Conservation (phyloP, 2,329 filamentous ascomycete species). For the Leptographium flavum region DNA sequence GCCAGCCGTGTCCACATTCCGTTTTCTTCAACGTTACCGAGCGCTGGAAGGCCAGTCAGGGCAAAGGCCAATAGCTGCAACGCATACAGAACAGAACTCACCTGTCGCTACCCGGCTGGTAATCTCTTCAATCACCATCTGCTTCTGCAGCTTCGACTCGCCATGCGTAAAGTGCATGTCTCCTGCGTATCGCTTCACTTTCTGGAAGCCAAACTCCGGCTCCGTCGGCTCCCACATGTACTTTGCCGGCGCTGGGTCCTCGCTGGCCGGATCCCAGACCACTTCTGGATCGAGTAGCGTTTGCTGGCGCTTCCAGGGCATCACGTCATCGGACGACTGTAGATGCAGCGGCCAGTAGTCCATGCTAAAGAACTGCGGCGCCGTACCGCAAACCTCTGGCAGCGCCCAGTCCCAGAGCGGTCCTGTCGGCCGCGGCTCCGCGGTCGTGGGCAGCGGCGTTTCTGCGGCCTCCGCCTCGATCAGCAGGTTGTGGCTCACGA, state of each 20-base stretch:
- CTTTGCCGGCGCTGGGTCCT: constrained; percentile 13
- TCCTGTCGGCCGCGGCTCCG: constrained; percentile 9
- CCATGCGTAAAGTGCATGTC: constrained; percentile 21
- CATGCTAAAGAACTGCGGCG: constrained; percentile 26
- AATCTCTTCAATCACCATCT: constrained; percentile 12
- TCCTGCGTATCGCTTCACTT: constrained; percentile 15
- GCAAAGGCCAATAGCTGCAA: no score
- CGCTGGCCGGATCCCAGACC: constrained; percentile 15
- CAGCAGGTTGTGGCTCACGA: constrained; percentile 25
- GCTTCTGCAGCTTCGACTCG: constrained; percentile 23
- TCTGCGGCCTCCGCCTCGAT: constrained; percentile 28
- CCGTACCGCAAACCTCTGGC: constrained; percentile 11
- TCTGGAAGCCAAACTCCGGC: constrained; percentile 11
- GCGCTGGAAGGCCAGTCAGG: no score
- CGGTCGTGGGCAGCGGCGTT: constrained; percentile 24
- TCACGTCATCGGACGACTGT: constrained; percentile 16
- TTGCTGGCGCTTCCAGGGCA: background rate
- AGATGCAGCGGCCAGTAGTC: constrained; percentile 32
- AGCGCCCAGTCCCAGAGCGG: constrained; percentile 23
- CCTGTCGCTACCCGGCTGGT: constrained; percentile 11
- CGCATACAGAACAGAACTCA: constrained; percentile 5
- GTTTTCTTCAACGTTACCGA: background rate
- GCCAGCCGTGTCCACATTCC: background rate
- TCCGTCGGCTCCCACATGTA: constrained; percentile 13
- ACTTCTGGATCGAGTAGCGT: constrained; percentile 8